Evolutionary conservation across 2,329 filamentous ascomycete species (phyloP).

Genomic region (Lecanicillium sp.): DNA sequence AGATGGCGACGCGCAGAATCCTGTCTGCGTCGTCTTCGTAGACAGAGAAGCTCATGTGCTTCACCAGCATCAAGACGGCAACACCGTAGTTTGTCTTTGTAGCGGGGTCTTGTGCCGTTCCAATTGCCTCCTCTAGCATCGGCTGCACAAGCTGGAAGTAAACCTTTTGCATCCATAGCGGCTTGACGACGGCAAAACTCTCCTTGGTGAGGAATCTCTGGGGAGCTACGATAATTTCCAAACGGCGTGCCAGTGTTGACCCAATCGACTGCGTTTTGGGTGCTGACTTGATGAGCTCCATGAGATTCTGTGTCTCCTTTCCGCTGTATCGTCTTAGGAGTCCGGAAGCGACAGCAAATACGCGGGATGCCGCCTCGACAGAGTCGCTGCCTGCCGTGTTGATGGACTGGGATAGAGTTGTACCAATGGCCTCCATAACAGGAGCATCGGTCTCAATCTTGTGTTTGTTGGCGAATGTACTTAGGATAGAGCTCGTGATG

Average conservation of each 20-base stretch:
- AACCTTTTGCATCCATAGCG: conserved; percentile 41
- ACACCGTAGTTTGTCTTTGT: conserved; percentile 35
- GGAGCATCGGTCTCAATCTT: conserved; percentile 24
- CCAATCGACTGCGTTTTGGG: conserved; percentile 26
- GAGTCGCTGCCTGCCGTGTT: neutral
- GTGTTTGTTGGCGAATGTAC: conserved; percentile 37
- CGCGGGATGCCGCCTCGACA: conserved; percentile 20
- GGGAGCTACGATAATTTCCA: conserved; percentile 34
- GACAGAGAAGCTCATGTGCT: conserved; percentile 40
- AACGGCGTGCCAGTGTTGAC: conserved; percentile 30
- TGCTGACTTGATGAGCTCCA: conserved; percentile 27
- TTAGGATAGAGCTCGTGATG: conserved; percentile 26
- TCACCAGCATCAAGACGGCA: conserved; percentile 39
- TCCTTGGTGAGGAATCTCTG: conserved; percentile 30
- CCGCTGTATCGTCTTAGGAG: conserved; percentile 30
- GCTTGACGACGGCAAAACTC: conserved; percentile 35
- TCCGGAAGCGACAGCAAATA: conserved; percentile 29
- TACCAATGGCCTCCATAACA: conserved; percentile 20
- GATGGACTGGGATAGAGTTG: conserved; percentile 15
- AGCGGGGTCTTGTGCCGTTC: conserved; percentile 19
- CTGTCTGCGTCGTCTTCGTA: conserved; percentile 43
- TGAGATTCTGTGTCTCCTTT: conserved; percentile 22
- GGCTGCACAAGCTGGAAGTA: conserved; percentile 39
- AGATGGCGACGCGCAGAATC: conserved; percentile 42
- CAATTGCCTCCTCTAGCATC: conserved; percentile 31